Conservation (phyloP, 2,329 filamentous ascomycete genomes). For the Trichophyton simii region DNA sequence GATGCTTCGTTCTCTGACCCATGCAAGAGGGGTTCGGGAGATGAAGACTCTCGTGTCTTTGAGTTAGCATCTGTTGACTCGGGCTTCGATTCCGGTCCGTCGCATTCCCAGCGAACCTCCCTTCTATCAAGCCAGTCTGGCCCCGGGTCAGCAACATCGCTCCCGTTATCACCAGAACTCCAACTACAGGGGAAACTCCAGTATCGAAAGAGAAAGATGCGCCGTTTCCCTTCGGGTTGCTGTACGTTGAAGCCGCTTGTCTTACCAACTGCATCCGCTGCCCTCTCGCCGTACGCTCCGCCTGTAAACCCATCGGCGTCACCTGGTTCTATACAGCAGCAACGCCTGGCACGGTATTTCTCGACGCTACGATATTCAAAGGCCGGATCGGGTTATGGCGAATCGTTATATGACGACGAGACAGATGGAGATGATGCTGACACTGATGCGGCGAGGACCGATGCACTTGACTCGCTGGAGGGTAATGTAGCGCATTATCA, state of each 20-base stretch:
- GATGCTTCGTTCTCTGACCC: slow-evolving; percentile 5
- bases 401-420: slow-evolving; percentile 14
- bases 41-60: slow-evolving; percentile 6
- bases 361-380: slow-evolving; percentile 4
- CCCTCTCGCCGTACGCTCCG: slow-evolving; percentile 6
- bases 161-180: slow-evolving; percentile 17
- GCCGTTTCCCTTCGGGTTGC: slow-evolving; percentile 26
- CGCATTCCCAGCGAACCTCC: slow-evolving; percentile 18
- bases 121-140: slow-evolving; percentile 16
- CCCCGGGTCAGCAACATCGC: slow-evolving; percentile 13
- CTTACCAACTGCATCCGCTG: slow-evolving; percentile 15
- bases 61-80: slow-evolving; percentile 16
- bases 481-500: slow-evolving; percentile 17
- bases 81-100: neutral
- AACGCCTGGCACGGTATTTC: neutral
- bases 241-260: slow-evolving; percentile 25
- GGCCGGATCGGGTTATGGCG: slow-evolving; percentile 7
- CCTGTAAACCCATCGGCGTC: neutral
- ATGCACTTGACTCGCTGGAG: slow-evolving; percentile 24
- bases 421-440: slow-evolving; percentile 15
- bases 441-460: slow-evolving; percentile 13
- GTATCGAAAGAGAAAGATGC: slow-evolving; percentile 19
- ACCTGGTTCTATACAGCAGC: neutral
- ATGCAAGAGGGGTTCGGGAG: neutral
- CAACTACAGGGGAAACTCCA: slow-evolving; percentile 14